Percentiles rank a stretch among this genome's conserved stretches.
phyloP scores from a whole-genome alignment of 345 rosid genomes.

The Eucalyptus albens region DNA sequence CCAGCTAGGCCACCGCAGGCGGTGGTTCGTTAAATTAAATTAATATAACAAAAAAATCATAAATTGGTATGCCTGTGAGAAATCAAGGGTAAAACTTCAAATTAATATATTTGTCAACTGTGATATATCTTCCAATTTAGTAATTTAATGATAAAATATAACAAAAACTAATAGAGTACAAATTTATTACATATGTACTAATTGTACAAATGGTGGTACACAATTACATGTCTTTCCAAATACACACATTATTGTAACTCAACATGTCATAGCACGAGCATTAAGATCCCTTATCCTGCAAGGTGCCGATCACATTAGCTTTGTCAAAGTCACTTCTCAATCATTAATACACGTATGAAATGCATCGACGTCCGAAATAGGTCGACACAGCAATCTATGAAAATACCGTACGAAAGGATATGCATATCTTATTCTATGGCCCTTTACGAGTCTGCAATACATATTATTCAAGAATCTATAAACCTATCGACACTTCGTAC shows the following conservation, averaged over 20 bases:
- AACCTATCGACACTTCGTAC: not conserved
- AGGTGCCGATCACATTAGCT: not conserved
- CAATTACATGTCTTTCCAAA: not conserved
- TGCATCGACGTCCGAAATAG: not conserved
- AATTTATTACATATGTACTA: no score
- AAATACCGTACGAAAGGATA: not conserved
- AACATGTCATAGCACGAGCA: not conserved
- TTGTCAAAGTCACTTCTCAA: not conserved
- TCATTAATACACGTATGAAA: no score
- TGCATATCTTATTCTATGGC: not conserved
- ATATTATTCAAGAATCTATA: not conserved
- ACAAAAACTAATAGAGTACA: no score
- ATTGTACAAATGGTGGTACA: not conserved
- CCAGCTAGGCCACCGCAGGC: no score
- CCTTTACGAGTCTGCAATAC: not conserved
- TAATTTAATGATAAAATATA: no score
- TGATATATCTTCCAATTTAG: no score
- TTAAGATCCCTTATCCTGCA: not conserved
- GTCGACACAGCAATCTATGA: not conserved
- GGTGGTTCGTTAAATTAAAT: no score
- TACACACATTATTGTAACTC: not conserved
- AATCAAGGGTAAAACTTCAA: no score
- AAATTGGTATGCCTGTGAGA: no score
- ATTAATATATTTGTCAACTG: no score
- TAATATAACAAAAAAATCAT: no score